Percentiles rank a stretch among this genome's conserved stretches.
Conservation (phyloP, 2,329 filamentous ascomycete species). For the Cladosporium austrohemisphaericum region DNA sequence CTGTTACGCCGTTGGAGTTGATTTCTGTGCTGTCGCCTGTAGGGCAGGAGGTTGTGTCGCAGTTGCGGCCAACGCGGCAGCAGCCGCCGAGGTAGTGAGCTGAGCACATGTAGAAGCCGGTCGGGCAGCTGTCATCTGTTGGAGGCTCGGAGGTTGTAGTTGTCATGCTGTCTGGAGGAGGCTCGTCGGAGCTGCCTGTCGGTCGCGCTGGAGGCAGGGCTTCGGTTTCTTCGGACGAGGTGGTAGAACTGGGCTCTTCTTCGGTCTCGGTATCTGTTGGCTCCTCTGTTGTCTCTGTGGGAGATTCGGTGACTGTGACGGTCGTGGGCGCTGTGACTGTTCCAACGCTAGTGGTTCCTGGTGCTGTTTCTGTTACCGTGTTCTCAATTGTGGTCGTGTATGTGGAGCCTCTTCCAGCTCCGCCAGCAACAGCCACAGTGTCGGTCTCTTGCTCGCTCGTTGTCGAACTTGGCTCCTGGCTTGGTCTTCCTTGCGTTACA, state of each 20-base stretch:
- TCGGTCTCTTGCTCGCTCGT: not conserved
- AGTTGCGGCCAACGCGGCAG: conserved; percentile 83
- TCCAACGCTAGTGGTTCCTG: conserved; percentile 11
- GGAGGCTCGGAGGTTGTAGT: conserved; percentile 37
- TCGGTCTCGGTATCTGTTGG: not conserved
- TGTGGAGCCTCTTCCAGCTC: conserved; percentile 1
- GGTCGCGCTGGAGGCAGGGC: conserved; percentile 20
- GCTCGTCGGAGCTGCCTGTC: conserved; percentile 21
- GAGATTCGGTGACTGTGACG: conserved; percentile 9
- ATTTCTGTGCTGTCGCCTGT: conserved; percentile 60
- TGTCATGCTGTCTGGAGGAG: conserved; percentile 9
- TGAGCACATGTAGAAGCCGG: conserved; percentile 85
- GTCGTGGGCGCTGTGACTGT: conserved; percentile 16
- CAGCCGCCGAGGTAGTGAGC: conserved; percentile 79
- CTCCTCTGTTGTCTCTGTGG: conserved; percentile 2
- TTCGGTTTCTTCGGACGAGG: conserved; percentile 38
- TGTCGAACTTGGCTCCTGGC: not conserved
- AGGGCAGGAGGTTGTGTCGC: conserved; percentile 75
- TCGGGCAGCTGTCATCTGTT: conserved; percentile 60
- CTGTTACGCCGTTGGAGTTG: conserved; percentile 61
- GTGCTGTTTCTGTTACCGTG: conserved; percentile 11
- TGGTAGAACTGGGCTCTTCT: conserved; percentile 19
- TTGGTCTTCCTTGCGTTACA: conserved; percentile 18
- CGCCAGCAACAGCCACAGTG: not conserved
- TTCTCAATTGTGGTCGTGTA: conserved; percentile 11